These are phyloP conservation scores for Porcisia hertigi DNA, from an alignment of 208 protist species.

Conservation along the genomic window DNA sequence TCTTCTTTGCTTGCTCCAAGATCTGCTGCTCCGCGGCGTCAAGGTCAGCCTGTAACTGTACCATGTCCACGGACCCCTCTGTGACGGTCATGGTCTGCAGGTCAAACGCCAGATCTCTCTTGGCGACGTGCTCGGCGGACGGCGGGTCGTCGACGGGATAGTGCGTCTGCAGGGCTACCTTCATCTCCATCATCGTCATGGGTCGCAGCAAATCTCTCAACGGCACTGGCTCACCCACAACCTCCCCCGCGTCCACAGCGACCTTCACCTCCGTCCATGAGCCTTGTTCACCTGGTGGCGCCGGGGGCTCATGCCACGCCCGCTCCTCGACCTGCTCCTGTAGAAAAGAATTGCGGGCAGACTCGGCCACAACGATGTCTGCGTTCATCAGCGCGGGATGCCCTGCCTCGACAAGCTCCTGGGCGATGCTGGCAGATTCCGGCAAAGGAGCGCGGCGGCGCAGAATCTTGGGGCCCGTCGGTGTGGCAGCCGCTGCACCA, in stretches of 20 bases:
- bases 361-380: constrained; percentile 71
- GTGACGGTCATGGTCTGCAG: constrained; percentile 82
- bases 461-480: constrained; percentile 63
- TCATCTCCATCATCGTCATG: constrained; percentile 83
- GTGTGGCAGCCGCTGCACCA: background rate
- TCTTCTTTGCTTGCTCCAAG: constrained; percentile 27
- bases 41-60: constrained; percentile 36
- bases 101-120: constrained; percentile 46
- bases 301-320: constrained; percentile 87
- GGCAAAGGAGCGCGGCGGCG: constrained; percentile 76
- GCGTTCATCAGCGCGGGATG: constrained; percentile 65
- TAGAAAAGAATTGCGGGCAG: constrained; percentile 72
- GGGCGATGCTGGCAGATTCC: constrained; percentile 40
- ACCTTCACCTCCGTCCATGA: constrained; percentile 88
- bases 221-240: constrained; percentile 58
- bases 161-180: constrained; percentile 36
- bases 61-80: constrained; percentile 61
- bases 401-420: constrained; percentile 78
- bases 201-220: constrained; percentile 54
- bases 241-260: constrained; percentile 70
- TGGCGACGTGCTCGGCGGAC: constrained; percentile 61
- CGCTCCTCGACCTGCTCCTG: constrained; percentile 86
- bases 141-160: constrained; percentile 76
- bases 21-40: constrained; percentile 32
- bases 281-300: constrained; percentile 78